Percentiles rank a stretch among this genome's conserved stretches.
Evolutionary conservation across 768 basidiomycete species (phyloP).

Genomic region (Roridomyces roridus): DNA sequence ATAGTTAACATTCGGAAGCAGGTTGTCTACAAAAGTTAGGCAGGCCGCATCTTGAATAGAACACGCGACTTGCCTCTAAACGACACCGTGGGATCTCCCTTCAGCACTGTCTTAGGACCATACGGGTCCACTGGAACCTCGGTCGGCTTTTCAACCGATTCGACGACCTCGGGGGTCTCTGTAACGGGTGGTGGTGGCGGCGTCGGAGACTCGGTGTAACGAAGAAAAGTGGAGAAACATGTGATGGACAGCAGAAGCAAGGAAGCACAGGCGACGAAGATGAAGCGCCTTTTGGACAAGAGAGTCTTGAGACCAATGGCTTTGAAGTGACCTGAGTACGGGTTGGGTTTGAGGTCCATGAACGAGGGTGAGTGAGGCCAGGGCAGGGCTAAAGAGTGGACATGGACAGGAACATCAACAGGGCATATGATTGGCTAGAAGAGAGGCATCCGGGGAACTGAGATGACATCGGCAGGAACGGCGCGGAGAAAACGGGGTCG

Average conservation of each 20-base stretch:
- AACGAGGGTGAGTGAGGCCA: no score
- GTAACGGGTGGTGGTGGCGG: slow-evolving; percentile 5
- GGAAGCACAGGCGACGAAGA: slow-evolving; percentile 33
- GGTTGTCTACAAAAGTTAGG: slow-evolving; percentile 54
- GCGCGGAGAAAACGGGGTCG: no score
- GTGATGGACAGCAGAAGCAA: slow-evolving; percentile 37
- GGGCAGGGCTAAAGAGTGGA: no score
- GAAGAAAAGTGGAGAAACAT: slow-evolving; percentile 30
- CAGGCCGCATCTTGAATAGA: neutral
- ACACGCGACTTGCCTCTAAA: slow-evolving; percentile 56
- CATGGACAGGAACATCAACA: no score
- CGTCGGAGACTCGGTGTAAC: slow-evolving; percentile 31
- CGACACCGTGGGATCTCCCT: slow-evolving; percentile 59
- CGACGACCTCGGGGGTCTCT: neutral
- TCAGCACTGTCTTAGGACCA: slow-evolving; percentile 21
- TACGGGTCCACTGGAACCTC: slow-evolving; percentile 19
- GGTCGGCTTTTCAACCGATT: neutral
- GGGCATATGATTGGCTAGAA: no score
- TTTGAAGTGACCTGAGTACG: slow-evolving; percentile 2
- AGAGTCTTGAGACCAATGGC: neutral
- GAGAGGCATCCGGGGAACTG: no score
- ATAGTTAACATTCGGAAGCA: slow-evolving; percentile 64
- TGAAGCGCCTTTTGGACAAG: slow-evolving; percentile 26
- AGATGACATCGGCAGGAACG: no score
- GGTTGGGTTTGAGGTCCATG: neutral